Conservation (phyloP, 2,329 filamentous ascomycete species). For the Pseudogymnoascus destructans region DNA sequence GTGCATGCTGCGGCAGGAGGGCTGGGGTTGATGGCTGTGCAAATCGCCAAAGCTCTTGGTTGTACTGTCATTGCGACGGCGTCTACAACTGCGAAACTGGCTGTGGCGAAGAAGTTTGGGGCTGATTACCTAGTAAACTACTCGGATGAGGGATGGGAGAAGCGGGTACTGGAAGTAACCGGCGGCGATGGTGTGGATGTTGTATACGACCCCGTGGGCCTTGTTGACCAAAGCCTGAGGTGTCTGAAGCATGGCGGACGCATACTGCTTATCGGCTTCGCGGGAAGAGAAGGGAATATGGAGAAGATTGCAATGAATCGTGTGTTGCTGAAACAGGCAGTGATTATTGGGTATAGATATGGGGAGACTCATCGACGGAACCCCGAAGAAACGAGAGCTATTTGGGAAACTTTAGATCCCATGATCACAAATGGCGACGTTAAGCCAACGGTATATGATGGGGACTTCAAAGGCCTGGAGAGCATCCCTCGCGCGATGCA, state of each 20-base stretch:
- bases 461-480: slow-evolving; percentile 36
- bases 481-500: slow-evolving; percentile 37
- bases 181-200: slow-evolving; percentile 39
- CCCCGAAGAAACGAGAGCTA: slow-evolving; percentile 33
- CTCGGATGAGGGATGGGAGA: slow-evolving; percentile 33
- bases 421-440: slow-evolving; percentile 36
- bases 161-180: slow-evolving; percentile 36
- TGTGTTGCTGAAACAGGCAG: slow-evolving; percentile 38
- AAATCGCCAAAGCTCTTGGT: slow-evolving; percentile 40
- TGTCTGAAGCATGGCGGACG: slow-evolving; percentile 41
- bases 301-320: slow-evolving; percentile 42
- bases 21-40: slow-evolving; percentile 41
- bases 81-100: slow-evolving; percentile 33
- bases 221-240: slow-evolving; percentile 40
- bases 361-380: slow-evolving; percentile 41
- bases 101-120: slow-evolving; percentile 29
- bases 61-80: slow-evolving; percentile 41
- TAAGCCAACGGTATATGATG: slow-evolving; percentile 37
- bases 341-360: slow-evolving; percentile 43
- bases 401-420: slow-evolving; percentile 38
- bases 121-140: slow-evolving; percentile 33
- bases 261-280: slow-evolving; percentile 46
- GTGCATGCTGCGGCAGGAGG: slow-evolving; percentile 43
- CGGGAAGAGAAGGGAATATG: slow-evolving; percentile 38
- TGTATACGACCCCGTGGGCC: slow-evolving; percentile 44